These are phyloP conservation scores for Clonostachys sp. DNA, from an alignment of 2,329 filamentous ascomycete genomes.

Conservation along the genomic window DNA sequence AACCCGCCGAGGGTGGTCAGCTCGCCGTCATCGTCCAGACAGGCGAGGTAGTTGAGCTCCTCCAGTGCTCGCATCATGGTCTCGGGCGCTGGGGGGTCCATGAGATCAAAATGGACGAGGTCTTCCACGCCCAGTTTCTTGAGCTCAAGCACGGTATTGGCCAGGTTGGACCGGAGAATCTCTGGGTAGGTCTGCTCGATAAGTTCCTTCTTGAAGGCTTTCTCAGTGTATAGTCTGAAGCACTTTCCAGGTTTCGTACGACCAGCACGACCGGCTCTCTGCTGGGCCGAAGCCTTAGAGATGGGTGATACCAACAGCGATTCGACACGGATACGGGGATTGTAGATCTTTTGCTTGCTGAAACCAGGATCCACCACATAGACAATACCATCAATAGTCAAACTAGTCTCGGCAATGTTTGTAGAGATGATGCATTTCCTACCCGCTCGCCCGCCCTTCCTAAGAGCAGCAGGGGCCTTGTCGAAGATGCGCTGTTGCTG, in stretches of 20 bases:
- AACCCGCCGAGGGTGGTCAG: conserved; percentile 80
- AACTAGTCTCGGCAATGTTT: conserved; percentile 95
- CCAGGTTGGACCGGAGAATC: conserved; percentile 88
- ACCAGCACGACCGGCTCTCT: conserved; percentile 97
- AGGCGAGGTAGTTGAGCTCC: conserved; percentile 95
- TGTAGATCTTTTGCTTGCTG: conserved; percentile 99
- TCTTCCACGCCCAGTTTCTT: conserved; percentile 97
- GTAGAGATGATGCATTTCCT: conserved; percentile 92
- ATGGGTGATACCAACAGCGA: conserved; percentile 97
- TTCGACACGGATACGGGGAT: conserved; percentile 92
- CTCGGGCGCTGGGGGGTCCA: conserved; percentile 97
- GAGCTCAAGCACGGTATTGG: conserved; percentile 90
- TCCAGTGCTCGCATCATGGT: conserved; percentile 97
- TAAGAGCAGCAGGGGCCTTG: conserved; percentile 69
- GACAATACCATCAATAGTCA: conserved; percentile 98
- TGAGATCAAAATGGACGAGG: conserved; percentile 95
- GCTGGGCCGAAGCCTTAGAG: conserved; percentile 94
- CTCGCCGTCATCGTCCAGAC: conserved; percentile 93
- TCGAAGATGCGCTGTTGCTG: conserved; percentile 97
- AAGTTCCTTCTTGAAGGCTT: conserved; percentile 94
- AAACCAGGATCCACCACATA: conserved; percentile 99
- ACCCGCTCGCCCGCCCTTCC: conserved; percentile 77
- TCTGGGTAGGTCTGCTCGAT: conserved; percentile 97
- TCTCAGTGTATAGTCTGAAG: conserved; percentile 93
- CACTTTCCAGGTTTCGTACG: conserved; percentile 98